phyloP scores from a whole-genome alignment of 1,284 basidiomycete species.

The Wallemia ichthyophaga region DNA sequence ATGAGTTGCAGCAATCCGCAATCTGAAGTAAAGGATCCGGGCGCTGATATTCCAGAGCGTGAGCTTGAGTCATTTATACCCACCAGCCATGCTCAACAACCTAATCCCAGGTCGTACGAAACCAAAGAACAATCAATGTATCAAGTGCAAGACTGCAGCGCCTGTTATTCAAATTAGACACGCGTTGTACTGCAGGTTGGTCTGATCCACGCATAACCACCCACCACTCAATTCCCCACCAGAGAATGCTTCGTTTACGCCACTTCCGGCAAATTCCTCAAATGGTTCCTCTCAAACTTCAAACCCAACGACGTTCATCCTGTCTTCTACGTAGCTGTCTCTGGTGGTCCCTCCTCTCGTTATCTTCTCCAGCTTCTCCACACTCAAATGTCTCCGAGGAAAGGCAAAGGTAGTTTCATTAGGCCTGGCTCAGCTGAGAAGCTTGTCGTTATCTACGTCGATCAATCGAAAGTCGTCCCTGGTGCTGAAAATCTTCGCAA shows the following conservation, averaged over 20 bases:
- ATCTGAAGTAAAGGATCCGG: neutral
- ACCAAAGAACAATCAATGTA: neutral
- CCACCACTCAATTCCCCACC: neutral
- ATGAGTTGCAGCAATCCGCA: neutral
- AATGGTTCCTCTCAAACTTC: neutral
- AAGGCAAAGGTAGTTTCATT: neutral
- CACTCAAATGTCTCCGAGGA: neutral
- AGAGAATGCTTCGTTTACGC: neutral
- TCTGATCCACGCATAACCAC: neutral
- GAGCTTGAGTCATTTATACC: neutral
- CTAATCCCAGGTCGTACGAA: neutral
- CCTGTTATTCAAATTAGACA: neutral
- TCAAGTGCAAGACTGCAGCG: neutral
- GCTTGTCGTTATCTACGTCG: neutral
- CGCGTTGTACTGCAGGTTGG: neutral
- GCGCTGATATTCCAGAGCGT: neutral
- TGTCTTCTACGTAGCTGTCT: neutral
- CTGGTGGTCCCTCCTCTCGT: neutral
- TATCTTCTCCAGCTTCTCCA: neutral
- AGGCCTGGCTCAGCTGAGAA: neutral
- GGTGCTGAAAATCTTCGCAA: neutral
- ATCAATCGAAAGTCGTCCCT: neutral
- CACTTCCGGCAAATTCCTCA: conserved; percentile 1
- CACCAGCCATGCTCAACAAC: too few relatives aligned
- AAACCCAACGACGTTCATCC: neutral